Conservation (phyloP, 1,284 basidiomycete species). For the Sporisorium exsertum region DNA sequence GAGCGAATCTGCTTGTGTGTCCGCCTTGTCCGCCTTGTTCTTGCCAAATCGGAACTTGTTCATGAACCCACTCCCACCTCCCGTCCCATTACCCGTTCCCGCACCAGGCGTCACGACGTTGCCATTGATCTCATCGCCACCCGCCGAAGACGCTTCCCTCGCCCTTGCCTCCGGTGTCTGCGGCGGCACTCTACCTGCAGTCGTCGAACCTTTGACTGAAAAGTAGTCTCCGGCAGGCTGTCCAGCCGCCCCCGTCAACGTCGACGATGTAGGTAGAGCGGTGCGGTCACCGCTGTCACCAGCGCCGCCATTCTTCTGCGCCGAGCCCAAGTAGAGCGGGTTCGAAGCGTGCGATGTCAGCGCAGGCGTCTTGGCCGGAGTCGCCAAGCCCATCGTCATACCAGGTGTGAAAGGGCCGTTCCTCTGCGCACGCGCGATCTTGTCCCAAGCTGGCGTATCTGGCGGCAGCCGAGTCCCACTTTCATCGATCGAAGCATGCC, state of each 20-base stretch:
- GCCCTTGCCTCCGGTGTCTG: constrained; percentile 18
- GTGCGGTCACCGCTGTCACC: constrained; percentile 20
- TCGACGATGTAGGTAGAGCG: constrained; percentile 29
- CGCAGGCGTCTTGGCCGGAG: constrained; percentile 54
- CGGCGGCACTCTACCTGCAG: constrained; percentile 7
- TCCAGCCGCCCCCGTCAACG: constrained; percentile 8
- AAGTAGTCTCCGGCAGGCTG: constrained; percentile 47
- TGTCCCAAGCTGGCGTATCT: constrained; percentile 47
- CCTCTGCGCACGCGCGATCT: constrained; percentile 26
- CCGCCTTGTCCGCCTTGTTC: constrained; percentile 42
- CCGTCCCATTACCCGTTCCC: constrained; percentile 6
- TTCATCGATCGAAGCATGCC: constrained; percentile 14
- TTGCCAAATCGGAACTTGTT: constrained; percentile 53
- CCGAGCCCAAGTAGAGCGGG: constrained; percentile 23
- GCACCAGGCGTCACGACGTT: constrained; percentile 23
- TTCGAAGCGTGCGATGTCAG: constrained; percentile 33
- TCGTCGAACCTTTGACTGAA: constrained; percentile 17
- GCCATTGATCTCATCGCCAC: constrained; percentile 30
- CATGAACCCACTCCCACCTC: constrained; percentile 48
- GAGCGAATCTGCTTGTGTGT: constrained; percentile 16
- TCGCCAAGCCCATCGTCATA: constrained; percentile 58
- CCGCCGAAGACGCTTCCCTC: constrained; percentile 23
- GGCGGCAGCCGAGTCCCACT: constrained; percentile 9
- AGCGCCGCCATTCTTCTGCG: constrained; percentile 12
- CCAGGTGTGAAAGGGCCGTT: constrained; percentile 67